Base-by-base conservation (phyloP, 257 asterid species). In the Thymus quinquecostatus region DNA sequence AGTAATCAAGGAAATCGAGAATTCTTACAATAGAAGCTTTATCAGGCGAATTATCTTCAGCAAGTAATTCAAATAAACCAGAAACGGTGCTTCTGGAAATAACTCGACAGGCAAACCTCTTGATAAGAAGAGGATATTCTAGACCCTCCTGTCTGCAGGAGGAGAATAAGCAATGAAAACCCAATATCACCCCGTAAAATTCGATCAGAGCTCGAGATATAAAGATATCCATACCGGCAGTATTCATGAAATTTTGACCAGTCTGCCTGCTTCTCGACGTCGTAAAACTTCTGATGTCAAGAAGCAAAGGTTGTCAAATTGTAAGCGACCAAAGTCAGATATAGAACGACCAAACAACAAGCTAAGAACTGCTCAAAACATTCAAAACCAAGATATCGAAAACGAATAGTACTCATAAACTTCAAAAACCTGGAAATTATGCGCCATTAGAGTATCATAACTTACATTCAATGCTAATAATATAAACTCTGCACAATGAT, bases 61-160 rank as follows among this genome's bases (percentile, higher is more conserved):
- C 95, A 76, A 90, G 97, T 76, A 93, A 77, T 75, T 86, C 88
- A 61, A 93, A 91, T 69, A 78, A 63, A 33, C 58, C 75, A 8
- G 86, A 49, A 68, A 84, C 76, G 21, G 85, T 83, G 27, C 8
- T 77, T 64, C 84, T 88, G 54, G 96, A 76, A 63, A 93, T 83
- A 70, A 86, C 83, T 84, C 77, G 86, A 79, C 96, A 86, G 69
- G 93, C 94, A 66, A 87, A 65, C 57, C 96, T 84, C 86, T 93
- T 93, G 76, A 83, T 86, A 5, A 90, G 80, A 71, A 88, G 83
- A 28, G 96, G 97, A 86, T 90, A 93, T 71, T 90, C 86, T 41
- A 90, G 77, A 60, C 96, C 96, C 75, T 85, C 86, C 74, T 70
- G 55, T 82, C 97, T 92, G 82, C 79, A 84, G 73, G 78, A 61